Percentiles rank a stretch among this genome's conserved stretches.
phyloP scores from a whole-genome alignment of 805 yeast genomes.

The Wickerhamia fluorescens region DNA sequence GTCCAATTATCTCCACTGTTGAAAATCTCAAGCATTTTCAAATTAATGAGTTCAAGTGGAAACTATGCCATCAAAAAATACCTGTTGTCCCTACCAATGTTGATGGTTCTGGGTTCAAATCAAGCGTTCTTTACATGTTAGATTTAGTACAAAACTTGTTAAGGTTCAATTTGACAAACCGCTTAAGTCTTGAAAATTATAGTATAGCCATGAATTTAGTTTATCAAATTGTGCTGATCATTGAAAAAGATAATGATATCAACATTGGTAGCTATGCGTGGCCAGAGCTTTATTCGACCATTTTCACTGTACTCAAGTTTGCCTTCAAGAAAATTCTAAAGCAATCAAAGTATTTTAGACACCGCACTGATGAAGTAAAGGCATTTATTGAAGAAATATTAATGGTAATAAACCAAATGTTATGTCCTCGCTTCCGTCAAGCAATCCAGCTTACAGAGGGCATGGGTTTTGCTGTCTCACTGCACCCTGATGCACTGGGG shows the following conservation, averaged over 20 bases:
- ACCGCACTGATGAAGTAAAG: slow-evolving; percentile 7
- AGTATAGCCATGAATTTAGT: slow-evolving; percentile 20
- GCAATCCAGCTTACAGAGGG: slow-evolving; percentile 10
- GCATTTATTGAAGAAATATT: slow-evolving; percentile 21
- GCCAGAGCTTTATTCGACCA: slow-evolving; percentile 26
- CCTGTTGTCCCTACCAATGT: slow-evolving; percentile 26
- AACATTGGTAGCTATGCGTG: slow-evolving; percentile 24
- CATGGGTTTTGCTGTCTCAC: slow-evolving; percentile 5
- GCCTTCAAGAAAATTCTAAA: slow-evolving; percentile 13
- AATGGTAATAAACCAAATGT: slow-evolving; percentile 12
- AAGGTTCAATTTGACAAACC: slow-evolving; percentile 33
- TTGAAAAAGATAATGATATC: slow-evolving; percentile 10
- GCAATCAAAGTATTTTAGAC: slow-evolving; percentile 10
- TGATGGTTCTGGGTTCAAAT: slow-evolving; percentile 18
- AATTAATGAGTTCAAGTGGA: slow-evolving; percentile 35
- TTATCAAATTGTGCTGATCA: slow-evolving; percentile 16
- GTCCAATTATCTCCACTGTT: slow-evolving; percentile 1
- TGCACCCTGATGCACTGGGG: slow-evolving; percentile 7
- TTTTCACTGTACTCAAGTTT: slow-evolving; percentile 26
- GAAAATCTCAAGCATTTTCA: slow-evolving; percentile 9
- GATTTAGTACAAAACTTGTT: slow-evolving; percentile 24
- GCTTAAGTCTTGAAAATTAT: slow-evolving; percentile 24
- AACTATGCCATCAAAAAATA: slow-evolving; percentile 32
- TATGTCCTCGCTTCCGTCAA: slow-evolving; percentile 11
- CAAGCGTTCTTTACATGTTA: slow-evolving; percentile 25